These are phyloP conservation scores for Pleurotus citrinopileatus DNA, from an alignment of 768 basidiomycete species.

Conservation along the genomic window DNA sequence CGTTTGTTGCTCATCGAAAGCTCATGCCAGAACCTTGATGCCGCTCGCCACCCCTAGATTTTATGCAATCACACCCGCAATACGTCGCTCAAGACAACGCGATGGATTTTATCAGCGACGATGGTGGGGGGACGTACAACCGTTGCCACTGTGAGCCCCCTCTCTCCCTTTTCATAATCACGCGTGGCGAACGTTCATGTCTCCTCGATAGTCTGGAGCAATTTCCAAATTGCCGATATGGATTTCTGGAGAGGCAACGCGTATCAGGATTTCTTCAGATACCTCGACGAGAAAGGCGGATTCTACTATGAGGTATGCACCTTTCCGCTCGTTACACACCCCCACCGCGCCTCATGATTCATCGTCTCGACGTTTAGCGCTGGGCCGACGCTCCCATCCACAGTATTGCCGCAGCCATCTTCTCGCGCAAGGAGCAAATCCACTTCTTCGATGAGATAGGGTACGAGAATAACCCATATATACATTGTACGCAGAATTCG, in stretches of 20 bases:
- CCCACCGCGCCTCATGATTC: neutral
- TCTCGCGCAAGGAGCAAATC: conserved; percentile 54
- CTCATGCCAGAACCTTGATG: neutral
- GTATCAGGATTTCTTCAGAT: conserved; percentile 64
- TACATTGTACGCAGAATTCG: conserved; percentile 56
- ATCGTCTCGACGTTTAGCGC: conserved; percentile 38
- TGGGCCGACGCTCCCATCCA: conserved; percentile 69
- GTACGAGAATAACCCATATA: conserved; percentile 74
- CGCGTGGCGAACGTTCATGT: no score
- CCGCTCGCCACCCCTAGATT: conserved; percentile 38
- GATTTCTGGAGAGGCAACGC: conserved; percentile 64
- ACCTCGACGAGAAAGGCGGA: conserved; percentile 58
- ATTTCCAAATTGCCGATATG: conserved; percentile 72
- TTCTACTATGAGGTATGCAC: conserved; percentile 65
- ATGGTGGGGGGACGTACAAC: conserved; percentile 62
- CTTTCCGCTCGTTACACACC: neutral
- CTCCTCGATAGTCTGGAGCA: conserved; percentile 18
- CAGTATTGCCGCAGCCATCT: conserved; percentile 62
- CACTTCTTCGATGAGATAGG: conserved; percentile 80
- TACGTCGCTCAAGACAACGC: conserved; percentile 58
- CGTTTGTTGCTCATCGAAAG: conserved; percentile 16
- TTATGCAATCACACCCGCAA: conserved; percentile 51
- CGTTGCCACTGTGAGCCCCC: conserved; percentile 61
- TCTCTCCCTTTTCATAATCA: neutral
- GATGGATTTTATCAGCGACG: conserved; percentile 48